Conservation (phyloP, 2,329 filamentous ascomycete genomes). For the Hymenoscyphus albidus region DNA sequence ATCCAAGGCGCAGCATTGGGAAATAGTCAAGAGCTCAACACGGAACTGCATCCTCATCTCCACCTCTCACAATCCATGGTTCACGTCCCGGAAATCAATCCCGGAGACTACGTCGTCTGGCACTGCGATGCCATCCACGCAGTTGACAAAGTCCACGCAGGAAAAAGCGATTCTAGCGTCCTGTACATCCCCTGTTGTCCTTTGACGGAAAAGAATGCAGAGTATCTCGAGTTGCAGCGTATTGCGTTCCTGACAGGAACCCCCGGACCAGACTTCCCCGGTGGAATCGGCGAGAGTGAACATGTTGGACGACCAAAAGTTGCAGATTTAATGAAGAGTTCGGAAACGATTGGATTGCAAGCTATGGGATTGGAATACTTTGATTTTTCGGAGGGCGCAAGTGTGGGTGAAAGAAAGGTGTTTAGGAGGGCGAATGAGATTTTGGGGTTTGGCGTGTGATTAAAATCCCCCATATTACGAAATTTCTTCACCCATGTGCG, state of each 20-base stretch:
- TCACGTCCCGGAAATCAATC: conserved; percentile 57
- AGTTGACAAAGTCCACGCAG: conserved; percentile 74
- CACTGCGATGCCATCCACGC: conserved; percentile 56
- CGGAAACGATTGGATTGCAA: conserved; percentile 47
- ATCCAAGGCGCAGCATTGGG: conserved; percentile 66
- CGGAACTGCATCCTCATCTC: conserved; percentile 60
- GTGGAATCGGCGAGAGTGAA: conserved; percentile 61
- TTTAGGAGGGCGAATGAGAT: conserved; percentile 9
- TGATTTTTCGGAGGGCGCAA: not conserved
- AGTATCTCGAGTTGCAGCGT: conserved; percentile 67
- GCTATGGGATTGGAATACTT: conserved; percentile 52
- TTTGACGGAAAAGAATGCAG: conserved; percentile 68
- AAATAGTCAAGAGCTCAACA: conserved; percentile 58
- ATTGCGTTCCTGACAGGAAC: conserved; percentile 66
- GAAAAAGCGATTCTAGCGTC: conserved; percentile 72
- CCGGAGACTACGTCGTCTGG: conserved; percentile 68
- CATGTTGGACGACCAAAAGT: conserved; percentile 45
- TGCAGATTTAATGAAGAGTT: conserved; percentile 35
- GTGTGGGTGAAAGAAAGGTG: conserved; percentile 6
- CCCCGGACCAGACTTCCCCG: conserved; percentile 68
- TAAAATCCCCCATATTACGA: too few species aligned
- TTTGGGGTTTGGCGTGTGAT: conserved; percentile 3
- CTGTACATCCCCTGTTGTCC: conserved; percentile 88
- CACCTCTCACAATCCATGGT: conserved; percentile 60
- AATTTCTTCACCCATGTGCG: too few species aligned